A percentile compares a stretch with the other conserved stretches of the same genome.
Conservation (phyloP, 371 early-diverging fungal species). For the Phascolomyces articulosus region DNA sequence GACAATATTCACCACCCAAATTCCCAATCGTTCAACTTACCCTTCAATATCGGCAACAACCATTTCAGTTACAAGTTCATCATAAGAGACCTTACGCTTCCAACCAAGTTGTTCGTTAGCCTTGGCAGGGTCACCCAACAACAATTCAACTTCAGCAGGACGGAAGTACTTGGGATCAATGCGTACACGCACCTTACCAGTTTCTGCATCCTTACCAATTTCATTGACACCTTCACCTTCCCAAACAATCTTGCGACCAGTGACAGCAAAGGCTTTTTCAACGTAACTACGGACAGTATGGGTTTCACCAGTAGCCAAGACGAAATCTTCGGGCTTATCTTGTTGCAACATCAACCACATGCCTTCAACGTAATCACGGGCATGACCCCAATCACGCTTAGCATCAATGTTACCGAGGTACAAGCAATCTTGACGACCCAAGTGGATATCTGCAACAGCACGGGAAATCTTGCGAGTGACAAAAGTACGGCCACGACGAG, state of each 20-base stretch:
- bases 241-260: slow-evolving; percentile 76
- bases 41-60: slow-evolving; percentile 70
- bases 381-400: slow-evolving; percentile 91
- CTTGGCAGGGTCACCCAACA: slow-evolving; percentile 82
- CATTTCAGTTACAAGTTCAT: slow-evolving; percentile 75
- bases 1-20: slow-evolving; percentile 42
- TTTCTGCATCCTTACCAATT: slow-evolving; percentile 69
- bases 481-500: slow-evolving; percentile 83
- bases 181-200: slow-evolving; percentile 71
- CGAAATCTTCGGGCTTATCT: slow-evolving; percentile 79
- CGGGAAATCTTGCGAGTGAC: slow-evolving; percentile 86
- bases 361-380: slow-evolving; percentile 85
- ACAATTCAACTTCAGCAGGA: slow-evolving; percentile 85
- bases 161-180: slow-evolving; percentile 83
- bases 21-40: slow-evolving; percentile 26
- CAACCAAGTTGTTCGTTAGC: slow-evolving; percentile 68
- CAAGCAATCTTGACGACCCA: slow-evolving; percentile 72
- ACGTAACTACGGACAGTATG: slow-evolving; percentile 85
- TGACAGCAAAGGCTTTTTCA: slow-evolving; percentile 78
- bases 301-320: slow-evolving; percentile 85
- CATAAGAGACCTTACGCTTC: slow-evolving; percentile 74
- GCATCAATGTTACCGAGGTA: slow-evolving; percentile 86
- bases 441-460: slow-evolving; percentile 79
- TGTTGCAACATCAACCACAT: slow-evolving; percentile 92
- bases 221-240: slow-evolving; percentile 78